Conservation (phyloP, 2,329 filamentous ascomycete species). For the Talaromyces sp. region DNA sequence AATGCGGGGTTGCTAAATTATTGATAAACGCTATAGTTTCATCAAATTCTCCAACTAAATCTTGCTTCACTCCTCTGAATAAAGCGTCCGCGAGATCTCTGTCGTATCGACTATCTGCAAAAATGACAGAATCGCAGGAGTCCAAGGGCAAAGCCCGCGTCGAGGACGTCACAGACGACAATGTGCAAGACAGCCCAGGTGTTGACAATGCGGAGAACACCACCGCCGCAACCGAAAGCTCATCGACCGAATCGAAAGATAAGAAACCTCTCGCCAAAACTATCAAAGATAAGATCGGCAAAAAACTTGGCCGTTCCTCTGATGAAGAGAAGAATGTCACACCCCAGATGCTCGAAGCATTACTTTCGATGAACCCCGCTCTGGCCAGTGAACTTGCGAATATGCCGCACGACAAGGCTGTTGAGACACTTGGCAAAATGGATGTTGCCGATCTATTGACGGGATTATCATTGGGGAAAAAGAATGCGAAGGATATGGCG, state of each 20-base stretch:
- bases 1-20: constrained; percentile 12
- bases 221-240: constrained; percentile 10
- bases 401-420: constrained; percentile 59
- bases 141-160: constrained; percentile 30
- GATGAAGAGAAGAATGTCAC: constrained; percentile 32
- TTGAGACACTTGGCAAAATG: constrained; percentile 50
- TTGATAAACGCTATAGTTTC: background rate
- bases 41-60: background rate
- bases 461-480: constrained; percentile 66
- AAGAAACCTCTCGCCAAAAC: constrained; percentile 26
- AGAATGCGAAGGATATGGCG: constrained; percentile 94
- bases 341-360: constrained; percentile 35
- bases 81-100: background rate
- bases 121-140: constrained; percentile 36
- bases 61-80: background rate
- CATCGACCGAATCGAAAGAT: constrained; percentile 18
- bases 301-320: constrained; percentile 19
- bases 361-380: constrained; percentile 55
- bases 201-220: constrained; percentile 40
- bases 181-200: constrained; percentile 21
- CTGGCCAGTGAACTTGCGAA: constrained; percentile 71
- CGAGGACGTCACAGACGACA: constrained; percentile 18
- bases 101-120: constrained; percentile 14
- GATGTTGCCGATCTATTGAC: constrained; percentile 49
- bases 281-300: constrained; percentile 17